Evolutionary conservation across 106 monocot genomes (phyloP).

Genomic region (Iris macrosiphon): DNA sequence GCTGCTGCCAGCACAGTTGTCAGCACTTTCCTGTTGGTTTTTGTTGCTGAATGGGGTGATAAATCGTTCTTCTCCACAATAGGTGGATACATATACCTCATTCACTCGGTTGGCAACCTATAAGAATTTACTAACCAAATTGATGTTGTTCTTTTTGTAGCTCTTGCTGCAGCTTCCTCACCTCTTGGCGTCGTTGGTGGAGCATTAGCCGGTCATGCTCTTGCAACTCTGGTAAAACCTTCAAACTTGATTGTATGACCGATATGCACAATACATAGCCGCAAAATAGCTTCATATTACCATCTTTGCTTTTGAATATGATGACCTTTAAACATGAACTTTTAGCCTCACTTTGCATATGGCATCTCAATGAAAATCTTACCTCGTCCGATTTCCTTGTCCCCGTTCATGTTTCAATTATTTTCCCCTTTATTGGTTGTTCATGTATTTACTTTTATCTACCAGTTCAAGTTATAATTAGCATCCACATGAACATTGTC

Average conservation of each 20-base stretch:
- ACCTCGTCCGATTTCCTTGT: too few species aligned
- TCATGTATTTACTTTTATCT: too few species aligned
- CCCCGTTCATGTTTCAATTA: too few species aligned
- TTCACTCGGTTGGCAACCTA: not conserved
- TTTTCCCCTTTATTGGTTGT: too few species aligned
- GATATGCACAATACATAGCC: too few species aligned
- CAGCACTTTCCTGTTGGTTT: slow-evolving; percentile 90
- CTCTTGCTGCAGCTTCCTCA: slow-evolving; percentile 96
- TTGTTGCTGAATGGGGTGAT: slow-evolving; percentile 99
- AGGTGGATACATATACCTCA: slow-evolving; percentile 38
- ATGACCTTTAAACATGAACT: not conserved
- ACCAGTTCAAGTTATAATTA: too few species aligned
- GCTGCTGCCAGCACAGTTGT: slow-evolving; percentile 72
- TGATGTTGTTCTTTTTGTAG: slow-evolving; percentile 28
- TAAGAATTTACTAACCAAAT: not conserved
- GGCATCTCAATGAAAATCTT: too few species aligned
- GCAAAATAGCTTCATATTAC: not conserved
- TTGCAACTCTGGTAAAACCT: slow-evolving; percentile 78
- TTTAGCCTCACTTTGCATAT: too few species aligned
- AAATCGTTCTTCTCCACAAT: slow-evolving; percentile 99
- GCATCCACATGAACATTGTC: too few species aligned
- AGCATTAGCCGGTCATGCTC: slow-evolving; percentile 86
- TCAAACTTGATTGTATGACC: not conserved
- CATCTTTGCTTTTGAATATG: not conserved
- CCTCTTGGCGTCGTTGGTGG: slow-evolving; percentile 93